These are phyloP conservation scores for Tolypocladium guangdongense DNA, from an alignment of 2,329 filamentous ascomycete genomes.

Conservation along the genomic window DNA sequence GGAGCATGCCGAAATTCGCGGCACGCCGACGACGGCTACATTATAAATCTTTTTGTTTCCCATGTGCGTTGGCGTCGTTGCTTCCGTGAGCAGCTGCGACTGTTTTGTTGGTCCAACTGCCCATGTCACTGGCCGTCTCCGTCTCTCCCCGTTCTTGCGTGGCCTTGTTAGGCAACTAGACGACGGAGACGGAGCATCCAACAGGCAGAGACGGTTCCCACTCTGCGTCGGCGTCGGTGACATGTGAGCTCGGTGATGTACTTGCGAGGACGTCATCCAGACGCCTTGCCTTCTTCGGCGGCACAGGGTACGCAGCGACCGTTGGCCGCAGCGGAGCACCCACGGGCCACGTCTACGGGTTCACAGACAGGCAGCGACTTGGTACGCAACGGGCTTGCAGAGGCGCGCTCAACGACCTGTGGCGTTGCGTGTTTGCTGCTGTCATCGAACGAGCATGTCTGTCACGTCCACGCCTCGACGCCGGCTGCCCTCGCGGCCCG, in stretches of 20 bases:
- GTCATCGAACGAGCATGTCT: not conserved
- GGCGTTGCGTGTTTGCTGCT: not conserved
- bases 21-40: conserved; percentile 31
- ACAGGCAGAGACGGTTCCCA: not conserved
- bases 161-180: not conserved
- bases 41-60: conserved; percentile 35
- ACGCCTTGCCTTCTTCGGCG: not conserved
- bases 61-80: not conserved
- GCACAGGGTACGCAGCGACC: not conserved
- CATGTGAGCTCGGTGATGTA: not conserved
- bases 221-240: not conserved
- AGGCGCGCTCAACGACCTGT: not conserved
- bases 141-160: not conserved
- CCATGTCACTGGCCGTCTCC: not conserved
- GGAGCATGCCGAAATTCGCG: conserved; percentile 19
- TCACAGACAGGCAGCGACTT: not conserved
- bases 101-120: not conserved
- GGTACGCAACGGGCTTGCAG: not conserved
- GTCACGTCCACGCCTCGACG: too few relatives aligned
- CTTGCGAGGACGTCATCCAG: not conserved
- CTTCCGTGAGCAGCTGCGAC: not conserved
- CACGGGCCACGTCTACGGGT: not conserved
- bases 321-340: not conserved
- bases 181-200: not conserved
- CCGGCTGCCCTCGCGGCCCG: not conserved